These are phyloP conservation scores for Ophiostoma ulmi DNA, from an alignment of 2,329 filamentous ascomycete genomes.

Conservation along the genomic window DNA sequence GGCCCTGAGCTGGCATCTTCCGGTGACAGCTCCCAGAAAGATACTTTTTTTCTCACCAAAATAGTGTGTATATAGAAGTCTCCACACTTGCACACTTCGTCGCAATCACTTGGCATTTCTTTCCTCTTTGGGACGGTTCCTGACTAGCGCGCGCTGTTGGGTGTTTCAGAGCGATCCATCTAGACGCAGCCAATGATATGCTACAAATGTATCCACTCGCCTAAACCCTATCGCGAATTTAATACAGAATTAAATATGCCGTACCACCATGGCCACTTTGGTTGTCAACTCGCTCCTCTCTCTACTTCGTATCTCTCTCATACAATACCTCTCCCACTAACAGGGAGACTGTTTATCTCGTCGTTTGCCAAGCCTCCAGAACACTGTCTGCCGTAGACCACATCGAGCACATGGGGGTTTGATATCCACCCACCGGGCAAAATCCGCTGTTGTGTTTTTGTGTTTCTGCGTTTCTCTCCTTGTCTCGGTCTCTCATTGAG, in stretches of 20 bases:
- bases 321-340: not conserved
- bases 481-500: not conserved
- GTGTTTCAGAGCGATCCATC: not conserved
- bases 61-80: not conserved
- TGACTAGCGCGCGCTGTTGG: conserved; percentile 12
- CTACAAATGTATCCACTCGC: not conserved
- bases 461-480: not conserved
- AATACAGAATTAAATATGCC: not conserved
- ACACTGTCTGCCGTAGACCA: conserved; percentile 7
- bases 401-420: not conserved
- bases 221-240: not conserved
- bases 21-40: not conserved
- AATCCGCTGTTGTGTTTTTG: not conserved
- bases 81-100: not conserved
- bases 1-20: conserved; percentile 2
- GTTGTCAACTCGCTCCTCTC: conserved; percentile 3
- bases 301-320: not conserved
- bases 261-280: not conserved
- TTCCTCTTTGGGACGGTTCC: conserved; percentile 6
- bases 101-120: not conserved
- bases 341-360: conserved; percentile 4
- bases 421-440: conserved; percentile 9
- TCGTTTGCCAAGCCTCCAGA: conserved; percentile 9
- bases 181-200: conserved; percentile 9
- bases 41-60: not conserved